Evolutionary conservation across 2,329 filamentous ascomycete genomes (phyloP), one percentile per base, ranked within the genome.

Genomic region (Epichloe typhina): DNA sequence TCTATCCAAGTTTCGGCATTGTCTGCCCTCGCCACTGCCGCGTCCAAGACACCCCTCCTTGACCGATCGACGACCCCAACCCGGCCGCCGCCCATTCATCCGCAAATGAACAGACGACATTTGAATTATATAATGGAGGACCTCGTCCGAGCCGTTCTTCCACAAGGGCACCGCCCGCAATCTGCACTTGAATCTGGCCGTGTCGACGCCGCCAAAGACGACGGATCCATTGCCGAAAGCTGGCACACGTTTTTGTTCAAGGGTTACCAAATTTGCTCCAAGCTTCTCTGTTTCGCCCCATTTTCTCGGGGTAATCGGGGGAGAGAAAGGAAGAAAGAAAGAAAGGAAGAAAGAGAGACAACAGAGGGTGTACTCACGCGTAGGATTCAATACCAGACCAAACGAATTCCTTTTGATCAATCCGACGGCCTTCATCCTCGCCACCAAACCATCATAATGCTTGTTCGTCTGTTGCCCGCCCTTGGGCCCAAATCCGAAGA

Each of bases 181-280:
- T 9, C 38, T 15, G 8, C 45, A n/a, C 26, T 31, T 36, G 33
- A 2, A 46, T 26, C 33, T 38, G 5, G 26, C 45, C 15, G 4
- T 12, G 33, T 46, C 45, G 33, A 46, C 17, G 33, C 45, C 45
- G 12, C 45, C 45, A 19, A 46, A 46, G 45, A 46, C 26, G 45
- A 46, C 45, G 23, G 26, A 11, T 37, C 45, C 45, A 4, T 19
- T 46, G n/a, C 33, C 33, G 3, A 12, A 6, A 5, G 17, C 45
- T 46, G 33, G 26, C n/a, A n/a, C 12, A 4, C 15, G 11, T 31
- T 9, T 31, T 31, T 31, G 26, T 9, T 31, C 26, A 9, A 31
- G 8, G 26, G 26, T 31, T 31, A 31, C 26, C 26, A 9, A 31
- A 31, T 31, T 31, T 3, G 8, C 26, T 31, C 26, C 26, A 9